Percentiles rank a stretch among this genome's conserved stretches.
phyloP scores from a whole-genome alignment of 2,329 filamentous ascomycete species.

The Exophiala dermatitidis region DNA sequence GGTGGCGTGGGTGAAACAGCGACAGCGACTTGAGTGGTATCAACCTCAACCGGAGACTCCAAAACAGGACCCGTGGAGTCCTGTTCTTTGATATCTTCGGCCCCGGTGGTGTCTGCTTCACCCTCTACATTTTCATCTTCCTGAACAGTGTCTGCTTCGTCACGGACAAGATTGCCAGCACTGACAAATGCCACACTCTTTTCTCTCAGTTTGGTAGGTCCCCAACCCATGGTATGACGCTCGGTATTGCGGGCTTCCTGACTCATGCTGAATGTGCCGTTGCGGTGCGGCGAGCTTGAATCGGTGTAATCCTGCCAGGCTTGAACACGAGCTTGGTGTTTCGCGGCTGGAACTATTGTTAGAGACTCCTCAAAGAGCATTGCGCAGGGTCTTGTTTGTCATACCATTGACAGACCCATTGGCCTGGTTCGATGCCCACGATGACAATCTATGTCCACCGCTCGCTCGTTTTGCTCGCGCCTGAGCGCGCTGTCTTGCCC shows the following conservation, averaged over 20 bases:
- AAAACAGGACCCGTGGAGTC: neutral
- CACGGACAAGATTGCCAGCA: constrained; percentile 44
- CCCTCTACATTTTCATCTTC: constrained; percentile 6
- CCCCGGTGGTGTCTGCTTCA: neutral
- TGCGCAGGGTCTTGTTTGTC: constrained; percentile 3
- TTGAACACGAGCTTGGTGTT: constrained; percentile 6
- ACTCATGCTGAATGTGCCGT: constrained; percentile 41
- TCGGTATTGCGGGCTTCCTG: constrained; percentile 55
- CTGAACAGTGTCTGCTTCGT: constrained; percentile 20
- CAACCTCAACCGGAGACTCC: neutral
- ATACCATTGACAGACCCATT: constrained; percentile 9
- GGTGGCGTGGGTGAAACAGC: neutral
- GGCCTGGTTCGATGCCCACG: constrained; percentile 16
- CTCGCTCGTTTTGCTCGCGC: constrained; percentile 19
- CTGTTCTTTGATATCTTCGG: neutral
- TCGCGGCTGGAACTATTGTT: neutral
- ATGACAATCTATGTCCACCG: constrained; percentile 12
- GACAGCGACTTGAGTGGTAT: neutral
- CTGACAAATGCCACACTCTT: constrained; percentile 54
- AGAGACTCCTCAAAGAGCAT: neutral
- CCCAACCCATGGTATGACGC: constrained; percentile 42
- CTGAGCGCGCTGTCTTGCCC: constrained; percentile 23
- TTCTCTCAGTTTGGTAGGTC: constrained; percentile 48
- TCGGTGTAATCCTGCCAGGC: constrained; percentile 22
- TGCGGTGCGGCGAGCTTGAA: constrained; percentile 21